Conservation (phyloP, 208 protist genomes). For the Wallacemonas sp. region DNA sequence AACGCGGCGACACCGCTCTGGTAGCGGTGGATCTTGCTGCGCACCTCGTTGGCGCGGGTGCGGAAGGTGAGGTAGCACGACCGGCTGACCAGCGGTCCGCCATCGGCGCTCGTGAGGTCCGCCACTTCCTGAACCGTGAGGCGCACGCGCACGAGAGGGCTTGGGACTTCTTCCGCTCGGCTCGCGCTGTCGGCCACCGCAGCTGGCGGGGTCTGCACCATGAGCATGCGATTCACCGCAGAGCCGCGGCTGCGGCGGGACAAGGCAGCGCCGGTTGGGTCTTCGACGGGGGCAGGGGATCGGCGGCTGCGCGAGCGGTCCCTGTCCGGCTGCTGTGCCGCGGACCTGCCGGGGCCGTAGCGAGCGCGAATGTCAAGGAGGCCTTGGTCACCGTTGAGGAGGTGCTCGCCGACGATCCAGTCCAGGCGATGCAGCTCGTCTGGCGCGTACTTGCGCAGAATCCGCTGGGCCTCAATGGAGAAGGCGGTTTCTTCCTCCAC, state of each 20-base stretch:
- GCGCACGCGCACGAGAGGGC: slow-evolving; percentile 39
- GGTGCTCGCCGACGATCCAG: slow-evolving; percentile 66
- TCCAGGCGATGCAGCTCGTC: slow-evolving; percentile 80
- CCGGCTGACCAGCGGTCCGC: slow-evolving; percentile 36
- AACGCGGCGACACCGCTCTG: slow-evolving; percentile 43
- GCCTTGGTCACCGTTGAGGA: slow-evolving; percentile 20
- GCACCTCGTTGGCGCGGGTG: slow-evolving; percentile 31
- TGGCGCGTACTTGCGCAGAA: slow-evolving; percentile 58
- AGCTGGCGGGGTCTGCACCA: slow-evolving; percentile 25
- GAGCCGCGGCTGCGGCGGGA: slow-evolving; percentile 14
- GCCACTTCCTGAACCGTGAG: slow-evolving; percentile 53
- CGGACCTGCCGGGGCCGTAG: slow-evolving; percentile 1
- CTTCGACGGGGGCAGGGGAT: background rate
- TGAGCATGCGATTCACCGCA: slow-evolving; percentile 23
- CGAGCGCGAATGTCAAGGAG: slow-evolving; percentile 9
- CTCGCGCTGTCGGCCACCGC: too few relatives aligned
- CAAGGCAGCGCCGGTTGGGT: slow-evolving; percentile 3
- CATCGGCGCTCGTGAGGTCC: slow-evolving; percentile 47
- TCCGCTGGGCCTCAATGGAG: slow-evolving; percentile 49
- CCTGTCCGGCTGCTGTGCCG: background rate
- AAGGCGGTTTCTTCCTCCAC: slow-evolving; percentile 58
- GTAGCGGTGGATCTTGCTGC: slow-evolving; percentile 41
- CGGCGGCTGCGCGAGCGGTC: too few relatives aligned
- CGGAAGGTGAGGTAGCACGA: slow-evolving; percentile 55
- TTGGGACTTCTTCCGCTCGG: too few relatives aligned